Conservation (phyloP, 176 grass and related monocot species). For the Urochloa ruziziensis region DNA sequence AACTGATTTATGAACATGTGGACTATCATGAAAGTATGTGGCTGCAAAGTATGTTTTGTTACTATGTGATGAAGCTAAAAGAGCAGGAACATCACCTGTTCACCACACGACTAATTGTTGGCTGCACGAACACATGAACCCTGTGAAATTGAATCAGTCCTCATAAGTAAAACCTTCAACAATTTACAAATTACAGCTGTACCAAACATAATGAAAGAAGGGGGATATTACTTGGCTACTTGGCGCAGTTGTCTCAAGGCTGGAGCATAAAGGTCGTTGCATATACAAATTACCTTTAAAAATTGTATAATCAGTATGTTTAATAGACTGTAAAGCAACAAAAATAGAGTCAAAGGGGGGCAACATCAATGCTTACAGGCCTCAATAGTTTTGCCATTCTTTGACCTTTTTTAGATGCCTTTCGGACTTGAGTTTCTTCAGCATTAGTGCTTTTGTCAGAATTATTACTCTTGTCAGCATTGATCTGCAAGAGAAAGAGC, state of each 20-base stretch:
- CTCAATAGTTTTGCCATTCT: conserved; percentile 64
- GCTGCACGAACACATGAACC: conserved; percentile 85
- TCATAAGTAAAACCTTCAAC: conserved; percentile 17
- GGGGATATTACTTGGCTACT: conserved; percentile 82
- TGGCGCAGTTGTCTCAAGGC: conserved; percentile 93
- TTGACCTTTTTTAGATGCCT: conserved; percentile 65
- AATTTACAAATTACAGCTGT: conserved; percentile 2
- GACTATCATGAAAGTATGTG: conserved; percentile 11
- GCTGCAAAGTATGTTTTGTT: neutral
- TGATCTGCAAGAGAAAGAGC: conserved; percentile 49
- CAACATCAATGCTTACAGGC: conserved; percentile 63
- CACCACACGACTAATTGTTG: conserved; percentile 83
- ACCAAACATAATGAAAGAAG: conserved; percentile 19
- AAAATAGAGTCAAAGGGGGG: neutral
- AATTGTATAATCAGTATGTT: conserved; percentile 22
- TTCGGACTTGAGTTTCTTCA: conserved; percentile 50
- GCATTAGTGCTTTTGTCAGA: conserved; percentile 42
- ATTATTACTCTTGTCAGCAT: conserved; percentile 72
- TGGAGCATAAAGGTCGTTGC: conserved; percentile 98
- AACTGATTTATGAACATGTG: conserved; percentile 24
- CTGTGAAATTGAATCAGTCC: conserved; percentile 56
- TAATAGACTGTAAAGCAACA: conserved; percentile 11
- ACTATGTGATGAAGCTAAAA: conserved; percentile 12
- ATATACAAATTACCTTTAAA: conserved; percentile 95
- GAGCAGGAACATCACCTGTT: conserved; percentile 62